Percentiles rank a stretch among this genome's conserved stretches.
These are phyloP conservation scores for Cladophialophora immunda DNA, from an alignment of 2,329 filamentous ascomycete species.

Conservation along the genomic window DNA sequence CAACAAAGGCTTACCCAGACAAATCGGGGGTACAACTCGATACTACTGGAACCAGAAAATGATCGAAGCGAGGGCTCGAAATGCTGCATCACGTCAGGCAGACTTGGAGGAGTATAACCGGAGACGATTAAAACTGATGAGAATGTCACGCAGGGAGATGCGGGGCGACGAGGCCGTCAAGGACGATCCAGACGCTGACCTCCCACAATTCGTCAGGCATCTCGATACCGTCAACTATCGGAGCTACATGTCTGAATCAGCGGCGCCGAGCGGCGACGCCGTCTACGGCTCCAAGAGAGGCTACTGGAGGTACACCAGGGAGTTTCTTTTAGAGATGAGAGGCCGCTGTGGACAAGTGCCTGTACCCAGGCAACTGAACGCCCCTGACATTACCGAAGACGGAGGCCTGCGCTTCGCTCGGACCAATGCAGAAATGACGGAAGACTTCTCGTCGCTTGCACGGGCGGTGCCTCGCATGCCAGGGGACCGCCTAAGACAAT, in stretches of 20 bases:
- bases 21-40: slow-evolving; percentile 38
- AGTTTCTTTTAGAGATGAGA: slow-evolving; percentile 32
- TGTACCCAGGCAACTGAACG: not conserved
- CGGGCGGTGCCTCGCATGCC: slow-evolving; percentile 11
- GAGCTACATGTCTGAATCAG: slow-evolving; percentile 31
- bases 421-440: slow-evolving; percentile 30
- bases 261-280: slow-evolving; percentile 33
- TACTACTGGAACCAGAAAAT: slow-evolving; percentile 40
- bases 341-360: slow-evolving; percentile 15
- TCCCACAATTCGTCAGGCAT: slow-evolving; percentile 39
- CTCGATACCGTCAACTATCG: slow-evolving; percentile 41
- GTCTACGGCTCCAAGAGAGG: slow-evolving; percentile 41
- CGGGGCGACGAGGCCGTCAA: slow-evolving; percentile 38
- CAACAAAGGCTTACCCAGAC: slow-evolving; percentile 40
- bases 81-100: slow-evolving; percentile 36
- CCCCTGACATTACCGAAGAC: not conserved
- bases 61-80: slow-evolving; percentile 37
- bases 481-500: slow-evolving; percentile 16
- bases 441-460: slow-evolving; percentile 13
- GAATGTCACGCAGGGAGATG: slow-evolving; percentile 41
- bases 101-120: slow-evolving; percentile 40
- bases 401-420: slow-evolving; percentile 19
- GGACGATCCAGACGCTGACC: slow-evolving; percentile 38
- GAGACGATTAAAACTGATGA: slow-evolving; percentile 30
- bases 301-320: slow-evolving; percentile 37